Evolutionary conservation across 768 basidiomycete species (phyloP).

Genomic region (Suillus plorans): DNA sequence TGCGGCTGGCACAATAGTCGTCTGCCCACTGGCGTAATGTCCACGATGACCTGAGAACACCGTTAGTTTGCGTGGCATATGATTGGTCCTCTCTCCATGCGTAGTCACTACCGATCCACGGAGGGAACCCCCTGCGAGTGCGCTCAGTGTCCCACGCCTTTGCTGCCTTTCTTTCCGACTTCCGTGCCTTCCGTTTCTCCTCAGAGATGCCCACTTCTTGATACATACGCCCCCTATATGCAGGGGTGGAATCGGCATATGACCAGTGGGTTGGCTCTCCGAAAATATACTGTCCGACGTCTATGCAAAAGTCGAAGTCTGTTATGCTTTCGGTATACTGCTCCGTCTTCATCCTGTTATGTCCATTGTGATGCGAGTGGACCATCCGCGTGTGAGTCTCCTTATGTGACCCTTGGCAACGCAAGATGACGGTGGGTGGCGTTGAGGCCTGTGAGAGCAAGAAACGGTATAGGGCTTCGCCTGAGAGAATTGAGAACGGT

Average conservation of each 20-base stretch:
- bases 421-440: constrained; percentile 46
- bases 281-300: constrained; percentile 44
- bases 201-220: constrained; percentile 48
- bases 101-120: constrained; percentile 42
- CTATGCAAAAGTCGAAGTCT: constrained; percentile 72
- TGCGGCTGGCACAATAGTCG: constrained; percentile 71
- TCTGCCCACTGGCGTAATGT: constrained; percentile 79
- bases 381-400: constrained; percentile 54
- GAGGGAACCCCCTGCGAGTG: constrained; percentile 48
- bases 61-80: constrained; percentile 19
- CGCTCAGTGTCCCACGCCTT: constrained; percentile 47
- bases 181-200: constrained; percentile 39
- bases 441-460: constrained; percentile 54
- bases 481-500: constrained; percentile 31
- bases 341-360: constrained; percentile 39
- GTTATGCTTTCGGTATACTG: constrained; percentile 56
- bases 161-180: constrained; percentile 42
- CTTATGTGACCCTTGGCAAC: constrained; percentile 53
- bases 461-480: constrained; percentile 74
- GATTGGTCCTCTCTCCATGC: constrained; percentile 33
- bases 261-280: constrained; percentile 54
- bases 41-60: constrained; percentile 51
- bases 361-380: constrained; percentile 34
- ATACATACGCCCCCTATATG: constrained; percentile 64
- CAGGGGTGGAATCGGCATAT: constrained; percentile 60